Percentiles rank a stretch among this genome's conserved stretches.
These are phyloP conservation scores for Kwoniella shandongensis DNA, from an alignment of 768 basidiomycete species.

Conservation along the genomic window DNA sequence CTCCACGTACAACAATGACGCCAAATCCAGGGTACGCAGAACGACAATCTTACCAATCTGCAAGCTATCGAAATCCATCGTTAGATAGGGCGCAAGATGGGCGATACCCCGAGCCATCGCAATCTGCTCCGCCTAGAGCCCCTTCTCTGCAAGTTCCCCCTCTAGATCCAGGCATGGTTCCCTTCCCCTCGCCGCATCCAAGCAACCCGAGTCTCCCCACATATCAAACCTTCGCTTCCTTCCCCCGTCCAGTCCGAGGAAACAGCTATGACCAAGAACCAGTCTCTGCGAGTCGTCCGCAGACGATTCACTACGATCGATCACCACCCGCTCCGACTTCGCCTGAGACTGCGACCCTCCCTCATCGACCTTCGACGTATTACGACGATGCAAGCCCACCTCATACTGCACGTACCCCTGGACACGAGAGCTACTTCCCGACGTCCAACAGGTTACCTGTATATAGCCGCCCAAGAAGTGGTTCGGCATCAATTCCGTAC, in stretches of 20 bases:
- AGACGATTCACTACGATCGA: slow-evolving; percentile 37
- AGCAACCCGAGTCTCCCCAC: slow-evolving; percentile 1
- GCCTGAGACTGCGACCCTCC: slow-evolving; percentile 31
- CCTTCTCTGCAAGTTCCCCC: slow-evolving; percentile 14
- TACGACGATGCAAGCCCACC: slow-evolving; percentile 35
- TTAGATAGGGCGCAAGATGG: slow-evolving; percentile 35
- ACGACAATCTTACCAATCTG: slow-evolving; percentile 4
- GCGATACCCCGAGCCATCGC: slow-evolving; percentile 36
- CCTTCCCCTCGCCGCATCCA: slow-evolving; percentile 41
- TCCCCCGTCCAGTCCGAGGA: slow-evolving; percentile 9
- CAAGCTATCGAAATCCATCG: slow-evolving; percentile 31
- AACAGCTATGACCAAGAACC: slow-evolving; percentile 15
- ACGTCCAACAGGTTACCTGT: slow-evolving; percentile 1
- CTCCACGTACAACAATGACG: slow-evolving; percentile 19
- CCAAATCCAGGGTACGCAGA: slow-evolving; percentile 24
- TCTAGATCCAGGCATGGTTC: slow-evolving; percentile 13
- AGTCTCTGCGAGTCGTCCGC: slow-evolving; percentile 16
- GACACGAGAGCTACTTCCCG: neutral
- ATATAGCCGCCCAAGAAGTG: slow-evolving; percentile 26
- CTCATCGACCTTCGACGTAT: slow-evolving; percentile 31
- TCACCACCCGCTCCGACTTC: slow-evolving; percentile 31
- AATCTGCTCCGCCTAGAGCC: slow-evolving; percentile 15
- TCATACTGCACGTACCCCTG: slow-evolving; percentile 12
- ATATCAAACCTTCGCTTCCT: slow-evolving; percentile 5
- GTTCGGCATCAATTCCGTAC: slow-evolving; percentile 20